Base-by-base conservation (phyloP, 176 grass and related monocot genomes). In the Avena atlantica region DNA sequence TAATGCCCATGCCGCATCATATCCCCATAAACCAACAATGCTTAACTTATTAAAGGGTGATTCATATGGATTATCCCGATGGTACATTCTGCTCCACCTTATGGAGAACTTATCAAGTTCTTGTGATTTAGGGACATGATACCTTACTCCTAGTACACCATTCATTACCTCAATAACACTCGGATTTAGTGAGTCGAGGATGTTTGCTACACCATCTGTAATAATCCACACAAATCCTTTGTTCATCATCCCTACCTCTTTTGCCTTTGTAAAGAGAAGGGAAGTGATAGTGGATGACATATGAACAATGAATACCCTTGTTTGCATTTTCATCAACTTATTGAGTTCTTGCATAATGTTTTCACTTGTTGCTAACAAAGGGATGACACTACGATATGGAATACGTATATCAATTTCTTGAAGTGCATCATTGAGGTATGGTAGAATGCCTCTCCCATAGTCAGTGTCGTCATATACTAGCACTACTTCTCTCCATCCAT, bases 401-500 rank as follows among this genome's bases (percentile, higher is more conserved):
- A 96, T 57, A 29, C 1, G 63, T 4, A 23, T 52, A 48, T 90
- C 79, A 25, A 85, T 84, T 59, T 45, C 82, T 75, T 88, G 11
- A 13, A 96, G 87, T 51, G 79, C 63, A 49, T 88, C 57, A 0
- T 57, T 29, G 60, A 96, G 87, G n/a, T 84, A 78, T 58, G 85
- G 87, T 51, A 96, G 55, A 15, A 96, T 90, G 53, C 87, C 85
- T 27, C 85, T 83, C 4, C 94, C 92, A 57, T 90, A 90, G 1
- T 92, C 63, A 9, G 65, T 86, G 9, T 93, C 88, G 12, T 90
- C 83, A 64, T 90, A 92, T 52, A 92, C 49, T 9, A 23, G 85
- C 21, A 93, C 87, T 50, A 92, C 89, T 14, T 93, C 21, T 78
- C 69, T 91, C 94, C 94, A 96, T 87, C 89, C 91, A 55, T 90